A percentile compares a stretch with the other conserved stretches of the same genome.
These are phyloP conservation scores for Coniochaeta prunicola DNA, from an alignment of 2,329 filamentous ascomycete species.

Conservation along the genomic window DNA sequence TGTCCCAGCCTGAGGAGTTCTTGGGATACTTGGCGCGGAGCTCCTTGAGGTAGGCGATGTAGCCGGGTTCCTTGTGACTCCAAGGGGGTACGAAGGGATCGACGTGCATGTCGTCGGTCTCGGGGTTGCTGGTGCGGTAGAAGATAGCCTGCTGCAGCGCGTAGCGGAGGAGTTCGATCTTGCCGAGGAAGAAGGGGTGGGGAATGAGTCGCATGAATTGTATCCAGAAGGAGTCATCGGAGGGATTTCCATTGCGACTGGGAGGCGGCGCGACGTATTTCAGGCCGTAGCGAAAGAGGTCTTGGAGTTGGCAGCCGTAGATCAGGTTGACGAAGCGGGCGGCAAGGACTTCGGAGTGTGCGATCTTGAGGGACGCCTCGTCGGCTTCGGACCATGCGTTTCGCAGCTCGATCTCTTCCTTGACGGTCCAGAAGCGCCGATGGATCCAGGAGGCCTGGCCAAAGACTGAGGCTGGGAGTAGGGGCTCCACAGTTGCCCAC, in stretches of 20 bases:
- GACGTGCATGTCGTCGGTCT: background rate
- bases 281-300: constrained; percentile 5
- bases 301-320: background rate
- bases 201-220: background rate
- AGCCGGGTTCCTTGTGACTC: background rate
- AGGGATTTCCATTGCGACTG: background rate
- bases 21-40: background rate
- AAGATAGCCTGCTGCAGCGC: background rate
- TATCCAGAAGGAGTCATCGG: background rate
- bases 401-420: constrained; percentile 2
- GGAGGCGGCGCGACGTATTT: background rate
- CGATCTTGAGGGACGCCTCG: background rate
- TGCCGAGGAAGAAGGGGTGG: constrained; percentile 1
- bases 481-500: background rate
- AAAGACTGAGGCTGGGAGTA: constrained; percentile 2
- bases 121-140: background rate
- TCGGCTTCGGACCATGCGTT: background rate
- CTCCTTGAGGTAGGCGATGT: constrained; percentile 1
- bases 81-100: background rate
- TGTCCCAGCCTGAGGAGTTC: background rate
- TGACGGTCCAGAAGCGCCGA: constrained; percentile 1
- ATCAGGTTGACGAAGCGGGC: background rate
- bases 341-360: background rate
- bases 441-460: background rate
- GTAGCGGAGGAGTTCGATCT: constrained; percentile 1